These are phyloP conservation scores for Coprinellus micaceus DNA, from an alignment of 768 basidiomycete genomes.

Conservation along the genomic window DNA sequence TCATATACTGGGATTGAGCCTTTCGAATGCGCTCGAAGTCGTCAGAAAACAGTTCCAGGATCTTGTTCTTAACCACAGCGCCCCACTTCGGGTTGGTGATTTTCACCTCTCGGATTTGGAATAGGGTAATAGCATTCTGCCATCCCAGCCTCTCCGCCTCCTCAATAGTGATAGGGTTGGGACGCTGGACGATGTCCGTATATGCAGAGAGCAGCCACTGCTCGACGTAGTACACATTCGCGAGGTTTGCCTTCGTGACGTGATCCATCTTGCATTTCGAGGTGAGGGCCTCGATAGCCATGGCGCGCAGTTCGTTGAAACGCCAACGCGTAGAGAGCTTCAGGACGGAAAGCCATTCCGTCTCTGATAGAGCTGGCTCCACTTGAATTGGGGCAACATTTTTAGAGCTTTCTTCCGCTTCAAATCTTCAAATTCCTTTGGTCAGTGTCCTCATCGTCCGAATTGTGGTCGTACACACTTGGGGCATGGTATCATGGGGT, in stretches of 20 bases:
- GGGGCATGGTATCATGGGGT: neutral
- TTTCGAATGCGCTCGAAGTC: too few species aligned
- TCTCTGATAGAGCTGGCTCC: slow-evolving; percentile 6
- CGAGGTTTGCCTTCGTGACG: slow-evolving; percentile 27
- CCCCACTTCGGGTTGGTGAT: too few species aligned
- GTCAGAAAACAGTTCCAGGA: too few species aligned
- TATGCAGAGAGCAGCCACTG: slow-evolving; percentile 32
- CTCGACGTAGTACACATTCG: slow-evolving; percentile 26
- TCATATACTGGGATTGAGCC: too few species aligned
- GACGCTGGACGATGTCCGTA: slow-evolving; percentile 20
- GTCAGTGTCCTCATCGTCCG: neutral
- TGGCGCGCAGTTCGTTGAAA: slow-evolving; percentile 25
- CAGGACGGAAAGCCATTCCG: slow-evolving; percentile 36
- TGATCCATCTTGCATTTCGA: slow-evolving; percentile 10
- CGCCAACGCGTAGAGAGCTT: slow-evolving; percentile 38
- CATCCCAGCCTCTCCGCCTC: slow-evolving; percentile 28
- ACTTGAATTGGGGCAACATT: too few species aligned
- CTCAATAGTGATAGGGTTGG: slow-evolving; percentile 18
- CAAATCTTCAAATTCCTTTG: too few species aligned
- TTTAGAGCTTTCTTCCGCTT: too few species aligned
- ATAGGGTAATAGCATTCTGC: slow-evolving; percentile 13
- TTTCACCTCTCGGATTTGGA: too few species aligned
- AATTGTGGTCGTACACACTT: neutral
- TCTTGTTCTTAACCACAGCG: too few species aligned
- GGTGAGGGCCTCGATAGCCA: slow-evolving; percentile 28